A percentile compares a stretch with the other conserved stretches of the same genome.
Conservation (phyloP, 2,329 filamentous ascomycete species). For the Pseudocercospora crystallina region DNA sequence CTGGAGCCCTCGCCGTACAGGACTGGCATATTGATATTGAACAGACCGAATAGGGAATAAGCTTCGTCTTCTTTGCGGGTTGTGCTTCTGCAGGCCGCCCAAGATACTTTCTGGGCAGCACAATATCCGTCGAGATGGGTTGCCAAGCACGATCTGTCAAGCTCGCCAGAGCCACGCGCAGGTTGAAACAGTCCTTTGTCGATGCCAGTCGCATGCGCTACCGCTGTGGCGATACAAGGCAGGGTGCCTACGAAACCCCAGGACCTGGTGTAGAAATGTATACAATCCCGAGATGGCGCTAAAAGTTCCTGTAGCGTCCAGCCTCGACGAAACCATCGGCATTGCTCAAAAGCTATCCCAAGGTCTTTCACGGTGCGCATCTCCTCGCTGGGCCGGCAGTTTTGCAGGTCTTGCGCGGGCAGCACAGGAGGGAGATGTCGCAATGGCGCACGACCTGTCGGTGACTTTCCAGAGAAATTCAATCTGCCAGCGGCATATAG, state of each 20-base stretch:
- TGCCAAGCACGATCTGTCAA: background rate
- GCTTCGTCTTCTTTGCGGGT: constrained; percentile 41
- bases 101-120: constrained; percentile 10
- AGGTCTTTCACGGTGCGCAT: background rate
- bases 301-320: constrained; percentile 24
- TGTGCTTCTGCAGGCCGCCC: constrained; percentile 11
- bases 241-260: background rate
- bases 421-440: too few relatives aligned
- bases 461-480: too few relatives aligned
- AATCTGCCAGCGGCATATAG: too few relatives aligned
- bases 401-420: too few relatives aligned
- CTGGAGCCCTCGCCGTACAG: constrained; percentile 10
- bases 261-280: constrained; percentile 6
- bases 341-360: too few relatives aligned
- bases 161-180: background rate
- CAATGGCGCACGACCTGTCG: too few relatives aligned
- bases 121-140: background rate
- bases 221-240: background rate
- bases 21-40: constrained; percentile 41
- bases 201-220: background rate
- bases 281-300: constrained; percentile 3
- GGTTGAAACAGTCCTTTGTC: too few relatives aligned
- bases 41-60: constrained; percentile 47
- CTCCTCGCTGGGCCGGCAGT: background rate
- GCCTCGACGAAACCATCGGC: constrained; percentile 13